Base-by-base conservation (phyloP, 208 protist species). In the Phytomonas serpens region DNA sequence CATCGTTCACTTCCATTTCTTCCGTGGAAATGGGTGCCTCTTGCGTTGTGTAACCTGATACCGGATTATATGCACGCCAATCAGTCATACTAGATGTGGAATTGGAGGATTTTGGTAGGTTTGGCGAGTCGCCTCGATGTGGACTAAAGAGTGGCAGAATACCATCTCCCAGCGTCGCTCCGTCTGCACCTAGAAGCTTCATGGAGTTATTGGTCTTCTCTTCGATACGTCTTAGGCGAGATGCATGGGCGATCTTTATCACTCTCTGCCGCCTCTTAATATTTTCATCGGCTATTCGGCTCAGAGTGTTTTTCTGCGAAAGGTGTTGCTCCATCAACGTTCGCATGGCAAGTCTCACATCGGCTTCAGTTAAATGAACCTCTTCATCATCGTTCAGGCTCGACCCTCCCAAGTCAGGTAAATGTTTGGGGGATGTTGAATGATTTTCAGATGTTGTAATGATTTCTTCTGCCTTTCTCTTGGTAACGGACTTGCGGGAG, bases 281-380 rank as follows among this genome's bases (percentile, higher is more conserved):
- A 40, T 77, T 71, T 33, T 47, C 40, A 52, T 84, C 78, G 62
- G 80, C 77, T 68, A 78, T 72, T 52, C 75, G 71, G 19, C 71
- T 76, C 31, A 40, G 32, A 57, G 77, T 74, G 61, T 38, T 64
- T 64, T 81, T 67, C 37, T 75, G 72, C 10, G 80, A 63, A 52
- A 91, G 77, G 73, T 94, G 84, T 30, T 76, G 61, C 34, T 75
- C 67, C 89, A 94, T 94, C 65, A 94, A 72, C 64, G 79, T 61
- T 6, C 89, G 89, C 78, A 94, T 91, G 5, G 83, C 85, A 0
- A 94, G 68, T n/a, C 89, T 78, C 40, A 81, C 85, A 66, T 94
- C 89, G 47, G 80, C 81, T 73, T 94, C 86, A 27, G n/a, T 57
- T 36, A 92, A 61, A n/a, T 57, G 65, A 16, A 69, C 37, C 57